Evolutionary conservation across 108 stramenopile genomes (phyloP).

Genomic region (Mediolabrus comicus): DNA sequence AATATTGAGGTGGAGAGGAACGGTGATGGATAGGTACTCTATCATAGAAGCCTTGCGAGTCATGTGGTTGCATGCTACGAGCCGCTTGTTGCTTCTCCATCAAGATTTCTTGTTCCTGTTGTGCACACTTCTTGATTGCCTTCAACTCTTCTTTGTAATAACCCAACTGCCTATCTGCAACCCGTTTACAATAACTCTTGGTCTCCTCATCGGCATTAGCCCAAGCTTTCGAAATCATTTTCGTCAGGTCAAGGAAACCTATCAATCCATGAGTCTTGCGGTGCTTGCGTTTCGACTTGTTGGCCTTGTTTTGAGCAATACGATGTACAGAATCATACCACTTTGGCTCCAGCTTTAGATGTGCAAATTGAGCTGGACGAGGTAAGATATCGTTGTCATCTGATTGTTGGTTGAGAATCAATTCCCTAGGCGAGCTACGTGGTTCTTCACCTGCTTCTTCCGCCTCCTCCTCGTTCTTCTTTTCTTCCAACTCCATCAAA

Average conservation of each 20-base stretch:
- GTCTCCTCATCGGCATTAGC: conserved; percentile 49
- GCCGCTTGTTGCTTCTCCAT: background rate
- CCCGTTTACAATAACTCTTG: conserved; percentile 55
- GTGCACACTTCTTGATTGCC: conserved; percentile 1
- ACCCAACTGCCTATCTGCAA: conserved; percentile 31
- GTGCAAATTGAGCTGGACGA: conserved; percentile 36
- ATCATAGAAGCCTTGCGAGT: background rate
- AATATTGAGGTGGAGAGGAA: background rate
- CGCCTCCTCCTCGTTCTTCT: conserved; percentile 2
- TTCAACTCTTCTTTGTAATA: conserved; percentile 37
- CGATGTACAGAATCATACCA: conserved; percentile 43
- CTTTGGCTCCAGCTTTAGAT: conserved; percentile 18
- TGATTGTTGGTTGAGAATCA: conserved; percentile 26
- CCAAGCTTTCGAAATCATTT: conserved; percentile 55
- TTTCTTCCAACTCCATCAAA: conserved; percentile 26
- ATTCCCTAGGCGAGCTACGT: background rate
- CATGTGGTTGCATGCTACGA: background rate
- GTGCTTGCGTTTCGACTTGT: conserved; percentile 34
- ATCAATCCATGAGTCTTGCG: conserved; percentile 45
- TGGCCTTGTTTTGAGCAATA: conserved; percentile 24
- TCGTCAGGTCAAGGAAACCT: conserved; percentile 37
- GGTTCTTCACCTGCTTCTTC: conserved; percentile 6
- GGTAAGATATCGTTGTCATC: conserved; percentile 41
- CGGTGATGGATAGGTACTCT: background rate
- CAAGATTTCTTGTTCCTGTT: background rate